Evolutionary conservation across 2,329 filamentous ascomycete species (phyloP).

Genomic region (Aspergillus carbonarius): DNA sequence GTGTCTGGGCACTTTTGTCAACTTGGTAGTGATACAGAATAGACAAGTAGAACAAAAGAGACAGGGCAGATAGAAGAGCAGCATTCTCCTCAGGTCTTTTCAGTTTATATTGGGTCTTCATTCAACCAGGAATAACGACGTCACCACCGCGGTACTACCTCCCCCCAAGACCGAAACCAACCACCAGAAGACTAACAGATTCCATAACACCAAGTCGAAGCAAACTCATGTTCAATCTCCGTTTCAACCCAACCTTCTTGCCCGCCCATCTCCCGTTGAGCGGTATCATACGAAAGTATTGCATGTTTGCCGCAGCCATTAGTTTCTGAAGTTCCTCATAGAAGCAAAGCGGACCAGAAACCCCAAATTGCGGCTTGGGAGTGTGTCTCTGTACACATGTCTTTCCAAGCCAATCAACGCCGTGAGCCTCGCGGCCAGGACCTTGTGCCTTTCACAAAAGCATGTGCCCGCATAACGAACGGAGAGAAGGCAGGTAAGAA

Average conservation of each 20-base stretch:
- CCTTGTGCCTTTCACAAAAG: constrained; percentile 27
- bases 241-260: constrained; percentile 6
- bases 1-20: not conserved
- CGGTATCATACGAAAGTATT: constrained; percentile 3
- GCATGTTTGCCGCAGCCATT: constrained; percentile 45
- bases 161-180: constrained; percentile 14
- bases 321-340: constrained; percentile 43
- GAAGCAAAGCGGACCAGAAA: constrained; percentile 41
- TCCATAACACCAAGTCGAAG: constrained; percentile 16
- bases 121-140: constrained; percentile 28
- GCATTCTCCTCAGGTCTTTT: constrained; percentile 48
- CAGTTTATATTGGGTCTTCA: constrained; percentile 44
- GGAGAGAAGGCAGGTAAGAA: not conserved
- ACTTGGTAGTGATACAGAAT: not conserved
- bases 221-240: constrained; percentile 2
- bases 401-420: constrained; percentile 26
- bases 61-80: not conserved
- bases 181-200: constrained; percentile 10
- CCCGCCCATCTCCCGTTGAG: constrained; percentile 8
- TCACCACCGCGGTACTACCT: constrained; percentile 31
- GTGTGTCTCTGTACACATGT: constrained; percentile 24
- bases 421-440: constrained; percentile 25
- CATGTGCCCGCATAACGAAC: constrained; percentile 25
- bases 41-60: not conserved
- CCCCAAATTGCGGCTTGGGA: constrained; percentile 37